These are phyloP conservation scores for Pyricularia grisea DNA, from an alignment of 2,329 filamentous ascomycete genomes.

Conservation along the genomic window DNA sequence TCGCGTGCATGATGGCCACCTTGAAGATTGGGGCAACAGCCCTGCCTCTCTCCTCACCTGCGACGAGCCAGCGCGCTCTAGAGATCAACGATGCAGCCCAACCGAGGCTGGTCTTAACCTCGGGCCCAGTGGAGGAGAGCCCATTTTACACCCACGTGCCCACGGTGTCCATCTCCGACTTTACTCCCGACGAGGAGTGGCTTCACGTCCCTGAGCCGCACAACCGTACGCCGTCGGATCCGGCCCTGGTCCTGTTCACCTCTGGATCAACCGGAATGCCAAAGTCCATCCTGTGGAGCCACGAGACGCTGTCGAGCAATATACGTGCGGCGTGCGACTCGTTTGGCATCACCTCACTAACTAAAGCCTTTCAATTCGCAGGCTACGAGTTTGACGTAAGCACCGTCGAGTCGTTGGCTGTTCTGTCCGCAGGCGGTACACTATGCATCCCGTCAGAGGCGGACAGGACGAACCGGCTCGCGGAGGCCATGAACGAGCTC, in stretches of 20 bases:
- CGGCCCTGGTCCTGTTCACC: constrained; percentile 29
- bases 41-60: constrained; percentile 13
- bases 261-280: constrained; percentile 33
- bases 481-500: neutral
- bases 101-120: constrained; percentile 9
- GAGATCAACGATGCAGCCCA: constrained; percentile 12
- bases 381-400: constrained; percentile 32
- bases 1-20: constrained; percentile 12
- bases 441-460: neutral
- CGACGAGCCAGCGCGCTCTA: constrained; percentile 9
- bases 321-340: constrained; percentile 20
- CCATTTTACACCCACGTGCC: neutral
- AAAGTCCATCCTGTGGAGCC: constrained; percentile 28
- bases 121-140: constrained; percentile 8
- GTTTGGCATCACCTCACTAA: neutral
- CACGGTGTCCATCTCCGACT: constrained; percentile 13
- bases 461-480: neutral
- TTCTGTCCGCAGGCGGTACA: neutral
- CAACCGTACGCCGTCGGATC: neutral
- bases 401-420: constrained; percentile 9
- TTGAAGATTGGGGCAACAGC: constrained; percentile 15
- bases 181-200: neutral
- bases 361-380: constrained; percentile 27
- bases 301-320: constrained; percentile 22
- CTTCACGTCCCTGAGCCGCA: neutral